phyloP scores from a whole-genome alignment of 176 grass and related monocot species.

The Triticum monococcum region DNA sequence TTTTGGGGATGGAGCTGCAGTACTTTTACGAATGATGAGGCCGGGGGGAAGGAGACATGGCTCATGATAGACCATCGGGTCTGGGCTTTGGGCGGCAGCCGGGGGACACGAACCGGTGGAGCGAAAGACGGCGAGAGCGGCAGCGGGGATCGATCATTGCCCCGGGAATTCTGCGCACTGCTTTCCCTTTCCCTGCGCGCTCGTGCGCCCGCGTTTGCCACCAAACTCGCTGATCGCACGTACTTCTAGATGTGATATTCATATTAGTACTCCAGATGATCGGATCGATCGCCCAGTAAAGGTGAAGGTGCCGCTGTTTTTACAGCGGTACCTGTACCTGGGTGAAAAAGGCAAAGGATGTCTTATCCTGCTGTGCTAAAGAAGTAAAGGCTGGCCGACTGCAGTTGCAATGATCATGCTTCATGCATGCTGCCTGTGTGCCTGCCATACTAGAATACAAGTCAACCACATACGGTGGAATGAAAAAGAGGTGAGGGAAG shows the following conservation, averaged over 20 bases:
- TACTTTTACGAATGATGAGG: background rate
- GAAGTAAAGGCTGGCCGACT: background rate
- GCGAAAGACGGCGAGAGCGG: background rate
- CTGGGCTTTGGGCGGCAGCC: constrained; percentile 2
- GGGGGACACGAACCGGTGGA: background rate
- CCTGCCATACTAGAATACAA: background rate
- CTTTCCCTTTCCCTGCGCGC: background rate
- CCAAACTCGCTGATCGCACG: background rate
- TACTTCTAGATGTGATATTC: background rate
- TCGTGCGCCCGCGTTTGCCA: constrained; percentile 8
- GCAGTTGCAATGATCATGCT: background rate
- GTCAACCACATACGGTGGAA: background rate
- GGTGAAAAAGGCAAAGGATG: background rate
- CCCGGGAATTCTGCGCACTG: background rate
- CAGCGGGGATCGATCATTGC: background rate
- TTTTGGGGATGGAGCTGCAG: background rate
- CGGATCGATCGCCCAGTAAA: background rate
- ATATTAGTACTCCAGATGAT: background rate
- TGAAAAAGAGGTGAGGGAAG: background rate
- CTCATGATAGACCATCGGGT: background rate
- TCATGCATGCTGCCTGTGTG: too few species aligned
- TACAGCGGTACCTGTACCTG: background rate
- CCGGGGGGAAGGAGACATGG: too few species aligned
- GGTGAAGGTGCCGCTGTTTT: constrained; percentile 2
- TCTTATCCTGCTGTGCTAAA: background rate